Conservation (phyloP, 2,329 filamentous ascomycete genomes). For the Alternaria incomplexa region DNA sequence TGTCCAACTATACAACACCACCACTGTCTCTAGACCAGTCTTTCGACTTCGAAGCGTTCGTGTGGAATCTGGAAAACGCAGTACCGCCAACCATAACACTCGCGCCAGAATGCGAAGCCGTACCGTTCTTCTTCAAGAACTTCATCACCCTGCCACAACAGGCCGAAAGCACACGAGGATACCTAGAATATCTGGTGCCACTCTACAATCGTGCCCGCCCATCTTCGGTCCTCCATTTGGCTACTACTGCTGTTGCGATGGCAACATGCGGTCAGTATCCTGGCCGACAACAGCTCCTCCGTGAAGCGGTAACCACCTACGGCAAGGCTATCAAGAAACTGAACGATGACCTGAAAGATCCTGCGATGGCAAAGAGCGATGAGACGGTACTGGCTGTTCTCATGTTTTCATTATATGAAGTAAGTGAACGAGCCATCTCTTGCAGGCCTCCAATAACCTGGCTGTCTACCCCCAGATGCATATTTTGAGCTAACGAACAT, state of each 20-base stretch:
- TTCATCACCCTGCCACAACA: slow-evolving; percentile 48
- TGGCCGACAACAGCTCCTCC: slow-evolving; percentile 39
- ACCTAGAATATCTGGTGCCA: slow-evolving; percentile 47
- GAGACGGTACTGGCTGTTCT: slow-evolving; percentile 49
- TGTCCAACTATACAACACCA: slow-evolving; percentile 24
- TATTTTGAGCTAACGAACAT: slow-evolving; percentile 17
- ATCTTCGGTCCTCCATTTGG: slow-evolving; percentile 49
- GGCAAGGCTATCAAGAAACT: slow-evolving; percentile 48
- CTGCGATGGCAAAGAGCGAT: slow-evolving; percentile 43
- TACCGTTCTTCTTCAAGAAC: slow-evolving; percentile 52
- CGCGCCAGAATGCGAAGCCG: slow-evolving; percentile 46
- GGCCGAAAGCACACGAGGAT: slow-evolving; percentile 47
- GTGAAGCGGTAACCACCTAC: slow-evolving; percentile 44
- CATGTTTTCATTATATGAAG: slow-evolving; percentile 52
- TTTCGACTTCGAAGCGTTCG: slow-evolving; percentile 35
- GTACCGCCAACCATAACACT: slow-evolving; percentile 36
- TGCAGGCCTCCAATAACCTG: slow-evolving; percentile 22
- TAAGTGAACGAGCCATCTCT: slow-evolving; percentile 33
- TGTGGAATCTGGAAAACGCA: slow-evolving; percentile 38
- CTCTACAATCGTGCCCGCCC: slow-evolving; percentile 44
- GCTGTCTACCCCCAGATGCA: slow-evolving; percentile 7
- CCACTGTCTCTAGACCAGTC: slow-evolving; percentile 15
- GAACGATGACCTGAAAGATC: slow-evolving; percentile 46
- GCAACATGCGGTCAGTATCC: slow-evolving; percentile 49
- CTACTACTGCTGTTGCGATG: slow-evolving; percentile 49